These are phyloP conservation scores for Boletus tomentosulus DNA, from an alignment of 768 basidiomycete species.

Conservation along the genomic window DNA sequence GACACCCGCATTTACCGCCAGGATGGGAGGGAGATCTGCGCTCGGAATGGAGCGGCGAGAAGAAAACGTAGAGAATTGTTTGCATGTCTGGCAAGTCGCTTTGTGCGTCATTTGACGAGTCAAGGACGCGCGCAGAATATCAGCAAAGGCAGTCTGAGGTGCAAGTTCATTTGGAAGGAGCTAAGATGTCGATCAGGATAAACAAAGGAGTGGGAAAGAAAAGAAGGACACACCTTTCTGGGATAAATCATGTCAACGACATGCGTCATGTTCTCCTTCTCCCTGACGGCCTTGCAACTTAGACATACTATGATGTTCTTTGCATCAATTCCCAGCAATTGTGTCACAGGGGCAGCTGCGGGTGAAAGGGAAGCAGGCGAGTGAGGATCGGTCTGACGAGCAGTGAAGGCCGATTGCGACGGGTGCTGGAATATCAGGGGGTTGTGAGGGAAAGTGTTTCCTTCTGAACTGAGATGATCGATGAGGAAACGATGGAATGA, in stretches of 20 bases:
- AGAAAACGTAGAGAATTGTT: constrained; percentile 68
- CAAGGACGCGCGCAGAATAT: constrained; percentile 70
- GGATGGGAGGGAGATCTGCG: constrained; percentile 70
- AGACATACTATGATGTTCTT: constrained; percentile 72
- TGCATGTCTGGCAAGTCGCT: constrained; percentile 81
- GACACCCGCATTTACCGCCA: constrained; percentile 83
- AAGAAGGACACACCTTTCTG: constrained; percentile 52
- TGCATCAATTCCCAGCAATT: constrained; percentile 78
- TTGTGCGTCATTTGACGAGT: constrained; percentile 81
- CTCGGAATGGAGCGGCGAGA: constrained; percentile 63
- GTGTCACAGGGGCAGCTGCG: constrained; percentile 72
- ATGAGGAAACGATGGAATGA: constrained; percentile 92
- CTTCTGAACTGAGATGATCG: constrained; percentile 77
- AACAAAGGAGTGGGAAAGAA: not conserved
- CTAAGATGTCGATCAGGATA: constrained; percentile 18
- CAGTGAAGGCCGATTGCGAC: not conserved
- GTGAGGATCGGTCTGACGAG: constrained; percentile 18
- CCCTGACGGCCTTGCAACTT: constrained; percentile 64
- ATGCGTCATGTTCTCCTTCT: constrained; percentile 78
- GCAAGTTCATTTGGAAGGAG: constrained; percentile 35
- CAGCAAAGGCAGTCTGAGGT: constrained; percentile 50
- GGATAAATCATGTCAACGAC: constrained; percentile 86
- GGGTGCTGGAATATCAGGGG: constrained; percentile 43
- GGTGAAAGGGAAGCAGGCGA: constrained; percentile 23
- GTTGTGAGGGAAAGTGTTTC: constrained; percentile 59